Evolutionary conservation across 2,329 filamentous ascomycete species (phyloP).

Genomic region (Diplodia sapinea): DNA sequence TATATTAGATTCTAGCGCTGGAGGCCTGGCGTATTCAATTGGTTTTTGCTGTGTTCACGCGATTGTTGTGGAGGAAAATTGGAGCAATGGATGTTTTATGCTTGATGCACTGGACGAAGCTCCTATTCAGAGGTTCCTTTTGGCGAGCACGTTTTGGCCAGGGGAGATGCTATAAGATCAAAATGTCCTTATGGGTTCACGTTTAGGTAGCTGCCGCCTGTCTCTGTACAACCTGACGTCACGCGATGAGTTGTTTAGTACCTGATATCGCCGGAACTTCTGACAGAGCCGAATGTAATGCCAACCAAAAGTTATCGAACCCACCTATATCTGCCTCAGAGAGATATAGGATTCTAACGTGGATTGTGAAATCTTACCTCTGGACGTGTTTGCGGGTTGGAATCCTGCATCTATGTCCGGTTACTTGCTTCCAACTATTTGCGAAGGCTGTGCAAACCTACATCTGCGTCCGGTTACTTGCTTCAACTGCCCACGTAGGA

Average conservation of each 20-base stretch:
- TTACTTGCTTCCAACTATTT: too few relatives aligned
- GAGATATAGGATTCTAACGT: too few relatives aligned
- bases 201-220: background rate
- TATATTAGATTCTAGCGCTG: conserved; percentile 30
- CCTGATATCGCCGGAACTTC: background rate
- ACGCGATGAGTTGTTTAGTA: background rate
- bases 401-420: too few relatives aligned
- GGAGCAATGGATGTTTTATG: conserved; percentile 22
- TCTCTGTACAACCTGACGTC: conserved; percentile 1
- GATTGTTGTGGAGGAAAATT: conserved; percentile 10
- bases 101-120: background rate
- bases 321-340: too few relatives aligned
- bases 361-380: too few relatives aligned
- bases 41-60: conserved; percentile 10
- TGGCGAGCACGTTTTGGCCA: background rate
- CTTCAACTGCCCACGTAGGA: too few relatives aligned
- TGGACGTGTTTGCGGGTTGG: too few relatives aligned
- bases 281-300: background rate
- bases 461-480: too few relatives aligned
- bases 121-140: background rate
- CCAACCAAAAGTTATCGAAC: background rate
- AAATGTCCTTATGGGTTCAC: background rate
- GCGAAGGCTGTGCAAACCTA: too few relatives aligned
- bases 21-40: conserved; percentile 22
- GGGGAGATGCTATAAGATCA: background rate